Evolutionary conservation across 2,329 filamentous ascomycete genomes (phyloP).

Genomic region (Penicillium sp.): DNA sequence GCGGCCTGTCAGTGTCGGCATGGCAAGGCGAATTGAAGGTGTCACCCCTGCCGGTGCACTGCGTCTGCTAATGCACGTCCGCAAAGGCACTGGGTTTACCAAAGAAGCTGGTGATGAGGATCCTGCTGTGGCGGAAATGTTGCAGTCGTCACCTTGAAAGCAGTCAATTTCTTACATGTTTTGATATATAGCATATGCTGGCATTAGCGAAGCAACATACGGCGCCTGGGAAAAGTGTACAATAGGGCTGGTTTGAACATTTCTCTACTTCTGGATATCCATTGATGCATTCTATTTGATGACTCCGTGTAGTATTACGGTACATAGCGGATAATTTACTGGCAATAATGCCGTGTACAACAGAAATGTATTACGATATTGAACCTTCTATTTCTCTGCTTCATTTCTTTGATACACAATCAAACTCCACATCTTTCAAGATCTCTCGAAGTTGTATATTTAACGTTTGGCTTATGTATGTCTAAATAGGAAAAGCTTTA

Average conservation of each 20-base stretch:
- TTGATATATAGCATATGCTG: constrained; percentile 9
- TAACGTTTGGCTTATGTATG: no score
- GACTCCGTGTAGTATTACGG: not conserved
- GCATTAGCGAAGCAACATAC: constrained; percentile 20
- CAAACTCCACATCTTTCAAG: no score
- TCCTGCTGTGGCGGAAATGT: constrained; percentile 9
- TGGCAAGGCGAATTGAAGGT: constrained; percentile 85
- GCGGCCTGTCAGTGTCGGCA: constrained; percentile 80
- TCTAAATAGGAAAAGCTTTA: no score
- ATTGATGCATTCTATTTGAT: not conserved
- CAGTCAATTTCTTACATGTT: not conserved
- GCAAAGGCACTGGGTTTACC: constrained; percentile 24
- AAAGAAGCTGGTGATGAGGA: constrained; percentile 12
- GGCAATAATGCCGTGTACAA: not conserved
- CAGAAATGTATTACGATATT: not conserved
- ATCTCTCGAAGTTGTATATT: no score
- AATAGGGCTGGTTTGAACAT: not conserved
- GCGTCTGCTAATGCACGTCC: constrained; percentile 45
- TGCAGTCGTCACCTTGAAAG: constrained; percentile 18
- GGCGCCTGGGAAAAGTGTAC: constrained; percentile 14
- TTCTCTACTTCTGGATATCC: not conserved
- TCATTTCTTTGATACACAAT: no score
- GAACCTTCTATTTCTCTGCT: not conserved
- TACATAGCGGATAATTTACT: not conserved
- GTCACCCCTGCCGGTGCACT: constrained; percentile 51